Conservation (phyloP, 345 rosid species). For the Salix arbutifolia region DNA sequence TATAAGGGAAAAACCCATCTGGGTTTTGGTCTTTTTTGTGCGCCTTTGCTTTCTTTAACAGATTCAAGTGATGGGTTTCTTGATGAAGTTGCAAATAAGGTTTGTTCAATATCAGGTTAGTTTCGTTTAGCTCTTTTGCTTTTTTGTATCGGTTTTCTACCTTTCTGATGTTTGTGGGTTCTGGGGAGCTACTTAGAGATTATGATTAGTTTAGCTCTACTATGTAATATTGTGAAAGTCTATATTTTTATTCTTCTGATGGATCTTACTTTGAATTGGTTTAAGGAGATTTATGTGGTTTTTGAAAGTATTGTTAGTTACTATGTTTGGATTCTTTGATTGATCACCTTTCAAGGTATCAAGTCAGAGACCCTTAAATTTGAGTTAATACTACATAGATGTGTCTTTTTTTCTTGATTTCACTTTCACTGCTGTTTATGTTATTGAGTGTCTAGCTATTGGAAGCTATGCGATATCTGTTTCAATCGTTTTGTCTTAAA, state of each 20-base stretch:
- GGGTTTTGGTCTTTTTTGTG: constrained; percentile 20
- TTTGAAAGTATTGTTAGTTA: background rate
- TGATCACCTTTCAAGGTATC: background rate
- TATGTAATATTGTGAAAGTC: background rate
- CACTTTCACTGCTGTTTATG: background rate
- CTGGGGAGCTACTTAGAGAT: constrained; percentile 2
- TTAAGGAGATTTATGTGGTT: background rate
- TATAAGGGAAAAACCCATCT: constrained; percentile 13
- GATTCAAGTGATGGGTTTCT: constrained; percentile 36
- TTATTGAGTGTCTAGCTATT: background rate
- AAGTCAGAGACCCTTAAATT: constrained; percentile 7
- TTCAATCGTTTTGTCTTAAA: background rate
- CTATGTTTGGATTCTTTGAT: background rate
- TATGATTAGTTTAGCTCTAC: background rate
- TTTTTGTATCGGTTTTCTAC: background rate
- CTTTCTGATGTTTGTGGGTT: background rate
- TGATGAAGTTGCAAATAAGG: constrained; percentile 25
- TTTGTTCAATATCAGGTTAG: constrained; percentile 37
- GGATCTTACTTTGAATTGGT: constrained; percentile 19
- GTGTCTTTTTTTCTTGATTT: constrained; percentile 4
- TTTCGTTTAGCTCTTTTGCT: background rate
- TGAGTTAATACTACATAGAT: background rate
- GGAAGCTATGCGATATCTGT: background rate
- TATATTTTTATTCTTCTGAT: background rate
- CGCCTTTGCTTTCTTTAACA: constrained; percentile 11